A percentile compares a stretch with the other conserved stretches of the same genome.
These are phyloP conservation scores for Leucoagaricus sp. DNA, from an alignment of 1,284 basidiomycete species.

Conservation along the genomic window DNA sequence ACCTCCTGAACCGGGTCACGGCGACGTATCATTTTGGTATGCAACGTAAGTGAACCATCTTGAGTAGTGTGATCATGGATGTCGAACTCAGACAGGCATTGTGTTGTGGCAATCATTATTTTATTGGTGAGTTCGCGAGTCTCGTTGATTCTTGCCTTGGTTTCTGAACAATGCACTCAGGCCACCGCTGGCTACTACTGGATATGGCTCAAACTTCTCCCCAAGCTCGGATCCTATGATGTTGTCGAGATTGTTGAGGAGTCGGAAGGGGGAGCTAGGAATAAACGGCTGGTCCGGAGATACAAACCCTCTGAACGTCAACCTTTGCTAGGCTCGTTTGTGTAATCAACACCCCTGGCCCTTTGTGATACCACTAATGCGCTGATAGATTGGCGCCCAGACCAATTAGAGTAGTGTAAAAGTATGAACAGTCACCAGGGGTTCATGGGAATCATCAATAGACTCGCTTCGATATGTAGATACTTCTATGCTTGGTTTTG, in stretches of 20 bases:
- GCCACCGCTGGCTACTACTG: slow-evolving; percentile 34
- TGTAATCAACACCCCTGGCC: neutral
- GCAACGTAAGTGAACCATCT: slow-evolving; percentile 20
- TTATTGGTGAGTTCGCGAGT: slow-evolving; percentile 24
- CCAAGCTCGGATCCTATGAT: slow-evolving; percentile 26
- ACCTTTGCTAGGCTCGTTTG: neutral
- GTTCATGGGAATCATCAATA: too few relatives aligned
- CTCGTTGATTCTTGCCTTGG: neutral
- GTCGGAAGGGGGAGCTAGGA: slow-evolving; percentile 31
- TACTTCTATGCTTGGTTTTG: neutral
- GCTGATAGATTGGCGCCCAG: too few relatives aligned
- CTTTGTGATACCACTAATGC: neutral
- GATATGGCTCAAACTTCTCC: slow-evolving; percentile 30
- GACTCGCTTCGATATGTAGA: too few relatives aligned
- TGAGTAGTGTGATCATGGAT: neutral
- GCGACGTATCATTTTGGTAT: slow-evolving; percentile 29
- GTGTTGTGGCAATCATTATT: slow-evolving; percentile 29
- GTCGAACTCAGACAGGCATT: slow-evolving; percentile 19
- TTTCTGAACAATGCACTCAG: slow-evolving; percentile 16
- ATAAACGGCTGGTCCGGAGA: slow-evolving; percentile 29
- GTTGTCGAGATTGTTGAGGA: slow-evolving; percentile 32
- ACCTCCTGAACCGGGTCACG: slow-evolving; percentile 26
- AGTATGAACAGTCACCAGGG: too few relatives aligned
- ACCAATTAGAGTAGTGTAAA: too few relatives aligned
- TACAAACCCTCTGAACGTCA: slow-evolving; percentile 21